phyloP scores from a whole-genome alignment of 2,329 filamentous ascomycete species.

The Monosporascus sp. region DNA sequence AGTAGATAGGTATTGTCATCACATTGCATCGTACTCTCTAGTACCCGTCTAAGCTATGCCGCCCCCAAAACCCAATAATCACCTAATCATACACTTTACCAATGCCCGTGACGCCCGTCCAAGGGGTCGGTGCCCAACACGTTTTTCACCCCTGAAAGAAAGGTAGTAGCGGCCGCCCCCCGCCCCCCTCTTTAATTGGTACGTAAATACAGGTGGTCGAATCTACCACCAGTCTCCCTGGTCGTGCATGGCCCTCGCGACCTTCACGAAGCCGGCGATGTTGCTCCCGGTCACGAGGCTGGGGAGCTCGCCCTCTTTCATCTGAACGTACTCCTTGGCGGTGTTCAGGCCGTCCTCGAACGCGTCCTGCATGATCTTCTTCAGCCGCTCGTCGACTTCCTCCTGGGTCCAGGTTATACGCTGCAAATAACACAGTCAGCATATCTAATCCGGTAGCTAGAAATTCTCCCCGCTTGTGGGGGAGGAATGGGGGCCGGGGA shows the following conservation, averaged over 20 bases:
- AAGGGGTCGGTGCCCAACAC: no score
- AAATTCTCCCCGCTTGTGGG: no score
- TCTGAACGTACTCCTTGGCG: conserved; percentile 79
- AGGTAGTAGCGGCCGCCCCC: background rate
- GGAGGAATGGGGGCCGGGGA: background rate
- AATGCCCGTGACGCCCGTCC: no score
- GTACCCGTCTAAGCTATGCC: no score
- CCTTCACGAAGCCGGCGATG: conserved; percentile 97
- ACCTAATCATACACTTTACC: no score
- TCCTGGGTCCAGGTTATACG: conserved; percentile 80
- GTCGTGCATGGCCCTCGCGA: conserved; percentile 87
- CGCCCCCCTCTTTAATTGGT: background rate
- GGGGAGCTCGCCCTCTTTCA: conserved; percentile 77
- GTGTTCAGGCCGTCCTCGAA: conserved; percentile 88
- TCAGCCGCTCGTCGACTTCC: conserved; percentile 87
- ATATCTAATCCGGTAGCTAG: no score
- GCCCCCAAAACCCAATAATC: no score
- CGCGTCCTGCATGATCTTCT: conserved; percentile 90
- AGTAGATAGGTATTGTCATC: no score
- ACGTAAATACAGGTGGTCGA: background rate
- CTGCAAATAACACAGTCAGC: conserved; percentile 23
- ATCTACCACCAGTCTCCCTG: conserved; percentile 85
- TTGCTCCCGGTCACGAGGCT: conserved; percentile 90
- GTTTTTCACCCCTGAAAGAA: no score
- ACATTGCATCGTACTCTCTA: no score